Conservation (phyloP, 345 rosid genomes). For the Aquilaria malaccensis region DNA sequence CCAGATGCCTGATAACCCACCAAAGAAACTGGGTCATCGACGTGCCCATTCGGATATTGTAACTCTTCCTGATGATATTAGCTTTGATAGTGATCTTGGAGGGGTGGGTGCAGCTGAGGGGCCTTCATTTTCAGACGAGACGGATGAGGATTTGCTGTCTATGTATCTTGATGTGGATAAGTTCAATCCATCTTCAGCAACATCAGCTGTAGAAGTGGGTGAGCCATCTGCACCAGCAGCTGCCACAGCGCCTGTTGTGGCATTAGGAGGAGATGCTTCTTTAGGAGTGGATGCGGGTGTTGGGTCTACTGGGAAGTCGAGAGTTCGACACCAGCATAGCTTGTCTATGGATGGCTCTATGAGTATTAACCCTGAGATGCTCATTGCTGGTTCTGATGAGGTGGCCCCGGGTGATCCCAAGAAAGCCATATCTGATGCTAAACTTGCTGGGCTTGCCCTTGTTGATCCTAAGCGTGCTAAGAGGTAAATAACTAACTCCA, state of each 20-base stretch:
- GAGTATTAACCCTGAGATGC: slow-evolving; percentile 72
- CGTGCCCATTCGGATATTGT: slow-evolving; percentile 88
- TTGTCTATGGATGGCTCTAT: slow-evolving; percentile 85
- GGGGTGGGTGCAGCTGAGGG: slow-evolving; percentile 62
- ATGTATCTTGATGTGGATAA: slow-evolving; percentile 85
- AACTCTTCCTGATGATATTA: slow-evolving; percentile 74
- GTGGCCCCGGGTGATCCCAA: slow-evolving; percentile 40
- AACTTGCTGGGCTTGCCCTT: slow-evolving; percentile 93
- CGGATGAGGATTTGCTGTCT: slow-evolving; percentile 66
- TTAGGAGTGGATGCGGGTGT: slow-evolving; percentile 9
- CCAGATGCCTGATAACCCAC: slow-evolving; percentile 79
- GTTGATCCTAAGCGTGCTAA: slow-evolving; percentile 88
- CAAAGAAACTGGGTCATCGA: slow-evolving; percentile 74
- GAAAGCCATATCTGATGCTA: slow-evolving; percentile 77
- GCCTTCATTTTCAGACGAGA: slow-evolving; percentile 67
- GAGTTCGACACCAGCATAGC: slow-evolving; percentile 82
- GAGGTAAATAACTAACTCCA: slow-evolving; percentile 29
- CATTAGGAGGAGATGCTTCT: neutral
- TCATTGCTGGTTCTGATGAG: slow-evolving; percentile 53
- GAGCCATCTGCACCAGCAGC: slow-evolving; percentile 33
- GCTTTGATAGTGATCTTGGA: slow-evolving; percentile 81
- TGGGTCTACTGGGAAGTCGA: slow-evolving; percentile 53
- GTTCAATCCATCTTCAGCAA: slow-evolving; percentile 56
- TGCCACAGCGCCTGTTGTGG: slow-evolving; percentile 11
- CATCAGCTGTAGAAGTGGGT: slow-evolving; percentile 50